These are phyloP conservation scores for Pythium brassicae DNA, from an alignment of 352 stramenopile genomes.

Conservation along the genomic window DNA sequence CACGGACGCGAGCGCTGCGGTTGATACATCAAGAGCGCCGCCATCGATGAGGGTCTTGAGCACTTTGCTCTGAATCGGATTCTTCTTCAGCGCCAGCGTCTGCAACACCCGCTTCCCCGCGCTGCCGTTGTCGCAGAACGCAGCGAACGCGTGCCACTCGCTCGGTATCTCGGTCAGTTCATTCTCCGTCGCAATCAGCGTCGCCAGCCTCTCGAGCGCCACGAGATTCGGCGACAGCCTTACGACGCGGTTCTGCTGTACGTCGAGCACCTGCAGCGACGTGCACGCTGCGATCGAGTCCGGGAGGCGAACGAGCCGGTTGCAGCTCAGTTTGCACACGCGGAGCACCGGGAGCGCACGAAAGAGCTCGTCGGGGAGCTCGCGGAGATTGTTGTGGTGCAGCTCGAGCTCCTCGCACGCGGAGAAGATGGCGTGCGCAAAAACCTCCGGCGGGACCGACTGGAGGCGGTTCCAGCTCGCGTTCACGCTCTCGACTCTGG, in stretches of 20 bases:
- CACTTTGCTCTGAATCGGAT: slow-evolving; percentile 33
- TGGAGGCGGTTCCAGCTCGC: slow-evolving; percentile 26
- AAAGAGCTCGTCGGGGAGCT: slow-evolving; percentile 46
- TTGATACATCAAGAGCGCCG: slow-evolving; percentile 2
- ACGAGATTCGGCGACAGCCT: slow-evolving; percentile 24
- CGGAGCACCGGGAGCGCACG: slow-evolving; percentile 24
- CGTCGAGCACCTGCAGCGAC: slow-evolving; percentile 31
- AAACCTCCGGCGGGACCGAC: slow-evolving; percentile 12
- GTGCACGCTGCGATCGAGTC: slow-evolving; percentile 26
- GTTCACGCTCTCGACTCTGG: slow-evolving; percentile 21
- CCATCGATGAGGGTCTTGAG: slow-evolving; percentile 36
- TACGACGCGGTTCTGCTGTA: slow-evolving; percentile 45
- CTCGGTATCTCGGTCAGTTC: slow-evolving; percentile 33
- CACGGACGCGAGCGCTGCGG: neutral
- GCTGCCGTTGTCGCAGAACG: slow-evolving; percentile 7
- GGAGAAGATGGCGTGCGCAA: slow-evolving; percentile 15
- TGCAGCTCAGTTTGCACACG: slow-evolving; percentile 36
- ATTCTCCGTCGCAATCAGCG: slow-evolving; percentile 48
- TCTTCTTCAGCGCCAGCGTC: slow-evolving; percentile 39
- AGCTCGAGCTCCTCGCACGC: slow-evolving; percentile 40
- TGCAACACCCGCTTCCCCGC: slow-evolving; percentile 24
- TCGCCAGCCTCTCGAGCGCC: slow-evolving; percentile 22
- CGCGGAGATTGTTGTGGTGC: slow-evolving; percentile 35
- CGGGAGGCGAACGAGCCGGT: slow-evolving; percentile 32
- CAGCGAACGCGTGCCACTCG: slow-evolving; percentile 44